Percentiles rank a stretch among this genome's conserved stretches.
phyloP scores from a whole-genome alignment of 441 rosid species.

The Populus hybrid region DNA sequence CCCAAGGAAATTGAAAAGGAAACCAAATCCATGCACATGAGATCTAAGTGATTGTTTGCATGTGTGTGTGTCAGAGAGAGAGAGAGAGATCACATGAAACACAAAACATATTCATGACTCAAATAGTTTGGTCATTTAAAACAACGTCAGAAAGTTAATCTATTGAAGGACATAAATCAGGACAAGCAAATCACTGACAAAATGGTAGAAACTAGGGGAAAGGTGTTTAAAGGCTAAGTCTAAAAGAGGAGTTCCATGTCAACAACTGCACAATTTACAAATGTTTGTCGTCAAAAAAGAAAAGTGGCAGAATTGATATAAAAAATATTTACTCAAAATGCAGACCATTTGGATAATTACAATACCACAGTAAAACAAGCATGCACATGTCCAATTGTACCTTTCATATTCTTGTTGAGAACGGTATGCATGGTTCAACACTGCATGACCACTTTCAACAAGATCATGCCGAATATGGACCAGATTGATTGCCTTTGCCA shows the following conservation, averaged over 20 bases:
- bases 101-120: no score
- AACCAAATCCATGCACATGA: neutral
- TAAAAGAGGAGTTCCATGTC: neutral
- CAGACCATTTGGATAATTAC: neutral
- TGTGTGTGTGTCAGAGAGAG: neutral
- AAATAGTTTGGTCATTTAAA: no score
- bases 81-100: no score
- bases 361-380: neutral
- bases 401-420: constrained; percentile 91
- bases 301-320: neutral
- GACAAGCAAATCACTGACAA: no score
- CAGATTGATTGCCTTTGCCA: constrained; percentile 83
- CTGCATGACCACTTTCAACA: constrained; percentile 79
- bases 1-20: neutral
- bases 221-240: neutral
- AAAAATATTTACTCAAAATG: neutral
- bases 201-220: neutral
- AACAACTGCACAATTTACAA: neutral
- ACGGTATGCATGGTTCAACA: constrained; percentile 71
- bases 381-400: constrained; percentile 32
- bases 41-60: neutral
- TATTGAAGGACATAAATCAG: no score
- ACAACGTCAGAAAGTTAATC: no score
- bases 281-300: neutral
- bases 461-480: constrained; percentile 80